These are phyloP conservation scores for Epichloe uncinata DNA, from an alignment of 2,329 filamentous ascomycete species.

Conservation along the genomic window DNA sequence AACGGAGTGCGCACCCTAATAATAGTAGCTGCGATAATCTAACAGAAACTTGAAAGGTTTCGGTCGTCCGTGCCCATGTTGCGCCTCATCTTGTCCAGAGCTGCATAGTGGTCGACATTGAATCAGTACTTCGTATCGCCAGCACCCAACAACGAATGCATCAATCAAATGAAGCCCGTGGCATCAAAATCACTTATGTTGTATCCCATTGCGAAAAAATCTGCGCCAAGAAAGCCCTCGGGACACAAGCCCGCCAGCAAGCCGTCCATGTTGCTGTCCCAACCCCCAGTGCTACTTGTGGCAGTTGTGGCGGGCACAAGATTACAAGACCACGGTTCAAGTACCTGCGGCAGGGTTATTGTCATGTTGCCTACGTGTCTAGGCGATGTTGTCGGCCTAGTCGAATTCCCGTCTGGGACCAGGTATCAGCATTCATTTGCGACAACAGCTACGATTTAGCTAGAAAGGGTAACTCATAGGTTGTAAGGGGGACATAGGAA, in stretches of 20 bases:
- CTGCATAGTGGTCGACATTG: no score
- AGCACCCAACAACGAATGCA: background rate
- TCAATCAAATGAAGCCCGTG: conserved; percentile 7
- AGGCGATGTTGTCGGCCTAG: background rate
- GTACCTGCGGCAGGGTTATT: background rate
- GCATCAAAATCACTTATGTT: conserved; percentile 11
- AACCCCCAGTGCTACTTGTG: background rate
- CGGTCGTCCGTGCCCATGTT: no score
- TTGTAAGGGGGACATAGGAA: no score
- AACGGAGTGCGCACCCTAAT: no score
- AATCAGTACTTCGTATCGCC: no score
- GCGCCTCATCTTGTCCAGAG: no score
- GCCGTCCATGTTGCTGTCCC: conserved; percentile 5
- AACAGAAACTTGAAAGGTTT: no score
- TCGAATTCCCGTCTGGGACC: background rate
- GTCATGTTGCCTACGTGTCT: background rate
- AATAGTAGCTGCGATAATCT: no score
- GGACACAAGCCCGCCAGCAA: conserved; percentile 6
- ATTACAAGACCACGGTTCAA: background rate
- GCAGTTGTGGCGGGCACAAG: background rate
- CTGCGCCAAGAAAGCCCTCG: conserved; percentile 4
- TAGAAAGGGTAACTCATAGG: no score
- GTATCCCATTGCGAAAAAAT: conserved; percentile 7
- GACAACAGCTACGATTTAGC: background rate
- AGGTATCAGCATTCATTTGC: background rate